phyloP scores from a whole-genome alignment of 768 basidiomycete genomes.

The Amanita thiersii region DNA sequence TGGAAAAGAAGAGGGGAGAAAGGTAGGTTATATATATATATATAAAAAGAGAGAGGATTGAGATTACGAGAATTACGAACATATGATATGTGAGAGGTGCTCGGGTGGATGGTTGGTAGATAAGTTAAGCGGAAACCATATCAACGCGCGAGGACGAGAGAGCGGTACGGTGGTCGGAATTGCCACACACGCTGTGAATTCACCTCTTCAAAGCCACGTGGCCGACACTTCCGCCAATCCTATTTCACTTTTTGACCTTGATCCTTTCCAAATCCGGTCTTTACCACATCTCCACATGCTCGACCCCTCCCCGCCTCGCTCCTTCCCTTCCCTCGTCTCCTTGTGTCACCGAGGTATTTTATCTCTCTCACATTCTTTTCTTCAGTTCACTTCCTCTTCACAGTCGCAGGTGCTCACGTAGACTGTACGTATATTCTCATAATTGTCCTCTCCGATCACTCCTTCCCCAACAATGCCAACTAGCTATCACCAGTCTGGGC shows the following conservation, averaged over 20 bases:
- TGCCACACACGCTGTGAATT: constrained; percentile 13
- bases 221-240: not conserved
- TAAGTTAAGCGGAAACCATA: not conserved
- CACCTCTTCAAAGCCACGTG: not conserved
- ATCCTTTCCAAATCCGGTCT: not conserved
- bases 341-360: constrained; percentile 67
- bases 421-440: constrained; percentile 38
- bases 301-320: constrained; percentile 16
- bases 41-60: no score
- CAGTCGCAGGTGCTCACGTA: constrained; percentile 53
- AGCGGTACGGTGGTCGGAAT: constrained; percentile 8
- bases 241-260: not conserved
- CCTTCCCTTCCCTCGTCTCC: constrained; percentile 55
- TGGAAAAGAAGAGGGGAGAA: constrained; percentile 3
- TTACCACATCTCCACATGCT: no score
- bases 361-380: constrained; percentile 6
- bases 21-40: not conserved
- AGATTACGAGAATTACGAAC: no score
- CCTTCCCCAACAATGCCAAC: constrained; percentile 2
- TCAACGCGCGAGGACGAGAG: constrained; percentile 10
- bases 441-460: constrained; percentile 4
- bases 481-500: constrained; percentile 62
- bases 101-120: no score
- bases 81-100: no score
- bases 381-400: constrained; percentile 8